These are phyloP conservation scores for Podospora tetraspora DNA, from an alignment of 495 filamentous ascomycete species.

Conservation along the genomic window DNA sequence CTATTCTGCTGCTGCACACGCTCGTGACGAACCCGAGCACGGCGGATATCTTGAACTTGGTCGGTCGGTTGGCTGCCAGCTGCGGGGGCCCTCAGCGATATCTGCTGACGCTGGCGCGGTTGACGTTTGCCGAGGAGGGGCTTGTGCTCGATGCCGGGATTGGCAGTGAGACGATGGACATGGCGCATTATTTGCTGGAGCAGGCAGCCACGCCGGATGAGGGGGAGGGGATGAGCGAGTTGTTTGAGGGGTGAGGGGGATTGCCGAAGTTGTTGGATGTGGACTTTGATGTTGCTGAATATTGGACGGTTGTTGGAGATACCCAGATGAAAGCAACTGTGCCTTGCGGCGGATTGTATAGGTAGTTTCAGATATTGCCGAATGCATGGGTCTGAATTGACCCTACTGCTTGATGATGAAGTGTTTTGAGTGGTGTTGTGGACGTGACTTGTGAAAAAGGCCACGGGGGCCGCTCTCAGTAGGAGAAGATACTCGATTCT, in stretches of 20 bases:
- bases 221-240: constrained; percentile 35
- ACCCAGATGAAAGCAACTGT: not conserved
- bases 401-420: not conserved
- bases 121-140: constrained; percentile 44
- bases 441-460: too few relatives aligned
- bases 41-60: constrained; percentile 30
- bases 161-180: constrained; percentile 38
- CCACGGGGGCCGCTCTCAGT: too few relatives aligned
- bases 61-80: constrained; percentile 33
- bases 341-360: not conserved
- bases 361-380: not conserved
- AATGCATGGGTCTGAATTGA: not conserved
- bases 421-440: not conserved
- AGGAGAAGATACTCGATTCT: too few relatives aligned
- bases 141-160: constrained; percentile 39
- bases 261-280: not conserved
- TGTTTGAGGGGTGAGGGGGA: constrained; percentile 27
- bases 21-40: constrained; percentile 38
- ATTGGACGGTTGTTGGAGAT: not conserved
- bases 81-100: constrained; percentile 39
- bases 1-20: constrained; percentile 37
- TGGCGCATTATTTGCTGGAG: constrained; percentile 44
- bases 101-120: constrained; percentile 37
- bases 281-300: not conserved
- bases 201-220: constrained; percentile 43